These are phyloP conservation scores for Xylaria hypoxylon DNA, from an alignment of 2,329 filamentous ascomycete species.

Conservation along the genomic window DNA sequence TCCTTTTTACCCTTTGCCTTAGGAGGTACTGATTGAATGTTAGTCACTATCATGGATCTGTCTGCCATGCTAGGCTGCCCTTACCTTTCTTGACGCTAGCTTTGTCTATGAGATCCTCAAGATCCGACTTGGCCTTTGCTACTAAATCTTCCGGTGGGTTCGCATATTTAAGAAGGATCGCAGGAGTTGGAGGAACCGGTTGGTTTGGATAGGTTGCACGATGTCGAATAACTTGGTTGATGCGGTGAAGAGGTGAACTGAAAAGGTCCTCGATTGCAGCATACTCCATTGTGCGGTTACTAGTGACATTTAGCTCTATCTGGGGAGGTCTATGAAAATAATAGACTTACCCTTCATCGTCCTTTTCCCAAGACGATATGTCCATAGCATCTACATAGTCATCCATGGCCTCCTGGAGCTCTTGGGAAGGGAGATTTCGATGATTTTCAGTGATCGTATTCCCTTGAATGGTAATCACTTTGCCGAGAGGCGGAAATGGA, in stretches of 20 bases:
- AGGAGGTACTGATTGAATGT: slow-evolving; percentile 71
- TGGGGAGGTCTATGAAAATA: not conserved
- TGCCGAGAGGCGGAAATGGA: slow-evolving; percentile 89
- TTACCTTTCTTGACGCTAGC: slow-evolving; percentile 87
- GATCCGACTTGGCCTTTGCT: slow-evolving; percentile 63
- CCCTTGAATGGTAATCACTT: slow-evolving; percentile 87
- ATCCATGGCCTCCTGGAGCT: slow-evolving; percentile 84
- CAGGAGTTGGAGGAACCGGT: slow-evolving; percentile 69
- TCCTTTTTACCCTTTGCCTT: slow-evolving; percentile 80
- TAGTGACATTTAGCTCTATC: slow-evolving; percentile 41
- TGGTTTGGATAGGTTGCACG: slow-evolving; percentile 80
- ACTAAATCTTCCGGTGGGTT: slow-evolving; percentile 76
- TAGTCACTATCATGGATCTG: slow-evolving; percentile 42
- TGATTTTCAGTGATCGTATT: slow-evolving; percentile 83
- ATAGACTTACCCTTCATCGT: slow-evolving; percentile 76
- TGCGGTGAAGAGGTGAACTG: slow-evolving; percentile 86
- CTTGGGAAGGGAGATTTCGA: slow-evolving; percentile 80
- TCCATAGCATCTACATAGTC: slow-evolving; percentile 96
- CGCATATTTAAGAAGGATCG: slow-evolving; percentile 78
- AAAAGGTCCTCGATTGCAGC: slow-evolving; percentile 83
- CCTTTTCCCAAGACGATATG: slow-evolving; percentile 74
- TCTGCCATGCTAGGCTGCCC: not conserved
- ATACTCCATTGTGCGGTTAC: slow-evolving; percentile 68
- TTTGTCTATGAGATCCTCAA: slow-evolving; percentile 73
- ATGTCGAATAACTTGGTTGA: slow-evolving; percentile 86